These are phyloP conservation scores for Dictyostelium intermedium DNA, from an alignment of 78 protist species.

Conservation along the genomic window DNA sequence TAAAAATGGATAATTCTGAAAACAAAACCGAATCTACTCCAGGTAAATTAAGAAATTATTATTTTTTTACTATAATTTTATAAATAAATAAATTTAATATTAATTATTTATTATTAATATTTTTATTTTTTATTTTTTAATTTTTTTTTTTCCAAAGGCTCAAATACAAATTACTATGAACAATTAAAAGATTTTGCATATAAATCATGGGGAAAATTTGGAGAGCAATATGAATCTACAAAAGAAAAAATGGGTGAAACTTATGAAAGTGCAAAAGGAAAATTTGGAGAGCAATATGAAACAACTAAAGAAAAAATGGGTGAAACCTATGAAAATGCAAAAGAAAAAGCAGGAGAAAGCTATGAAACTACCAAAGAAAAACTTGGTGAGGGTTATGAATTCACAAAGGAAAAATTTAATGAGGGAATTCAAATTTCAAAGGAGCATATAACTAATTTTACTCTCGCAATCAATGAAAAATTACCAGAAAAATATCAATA, in stretches of 20 bases:
- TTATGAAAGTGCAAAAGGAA: conserved; percentile 81
- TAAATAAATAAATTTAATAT: not conserved
- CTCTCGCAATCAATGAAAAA: not conserved
- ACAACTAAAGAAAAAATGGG: conserved; percentile 86
- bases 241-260: conserved; percentile 86
- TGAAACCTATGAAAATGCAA: conserved; percentile 84
- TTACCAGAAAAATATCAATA: not conserved
- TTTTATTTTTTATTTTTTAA: too few relatives aligned
- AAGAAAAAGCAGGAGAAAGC: not conserved
- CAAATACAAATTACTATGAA: not conserved
- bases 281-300: not conserved
- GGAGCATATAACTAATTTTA: not conserved
- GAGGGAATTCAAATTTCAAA: conserved; percentile 64
- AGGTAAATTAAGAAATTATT: too few relatives aligned
- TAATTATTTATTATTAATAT: too few relatives aligned
- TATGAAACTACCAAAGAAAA: conserved; percentile 39
- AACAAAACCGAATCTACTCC: too few relatives aligned
- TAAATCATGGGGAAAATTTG: not conserved
- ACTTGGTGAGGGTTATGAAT: conserved; percentile 63
- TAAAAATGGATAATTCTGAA: too few relatives aligned
- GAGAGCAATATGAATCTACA: not conserved
- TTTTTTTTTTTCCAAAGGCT: not conserved
- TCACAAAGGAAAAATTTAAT: conserved; percentile 4
- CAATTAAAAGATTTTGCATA: not conserved
- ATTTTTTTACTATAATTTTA: not conserved